Conservation (phyloP, 2,329 filamentous ascomycete species). For the Xylaria sp. region DNA sequence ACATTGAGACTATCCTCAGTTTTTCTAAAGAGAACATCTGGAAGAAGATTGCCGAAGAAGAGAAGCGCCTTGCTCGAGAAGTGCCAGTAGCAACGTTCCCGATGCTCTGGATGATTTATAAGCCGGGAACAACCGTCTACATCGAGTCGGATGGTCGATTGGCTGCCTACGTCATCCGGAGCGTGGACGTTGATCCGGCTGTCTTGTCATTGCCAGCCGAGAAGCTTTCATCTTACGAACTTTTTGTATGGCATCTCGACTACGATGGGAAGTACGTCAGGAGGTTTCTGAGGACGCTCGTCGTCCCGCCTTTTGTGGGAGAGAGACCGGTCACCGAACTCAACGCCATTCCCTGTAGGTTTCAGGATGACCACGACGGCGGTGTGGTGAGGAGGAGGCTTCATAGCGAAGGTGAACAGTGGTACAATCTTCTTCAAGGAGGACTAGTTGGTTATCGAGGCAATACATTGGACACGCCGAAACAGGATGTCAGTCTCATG, state of each 20-base stretch:
- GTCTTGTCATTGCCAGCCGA: neutral
- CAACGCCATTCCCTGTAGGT: constrained; percentile 1
- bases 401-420: constrained; percentile 1
- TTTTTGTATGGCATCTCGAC: constrained; percentile 10
- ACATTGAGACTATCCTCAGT: neutral
- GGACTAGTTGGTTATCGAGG: constrained; percentile 5
- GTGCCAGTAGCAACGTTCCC: neutral
- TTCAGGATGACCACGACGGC: constrained; percentile 1
- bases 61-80: neutral
- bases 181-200: neutral
- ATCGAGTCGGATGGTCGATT: neutral
- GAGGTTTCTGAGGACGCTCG: neutral
- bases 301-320: constrained; percentile 8
- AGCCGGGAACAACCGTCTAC: constrained; percentile 10
- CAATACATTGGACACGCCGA: neutral
- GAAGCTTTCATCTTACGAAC: neutral
- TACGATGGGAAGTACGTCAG: constrained; percentile 8
- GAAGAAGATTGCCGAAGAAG: neutral
- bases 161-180: constrained; percentile 3
- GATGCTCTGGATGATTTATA: constrained; percentile 15
- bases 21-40: neutral
- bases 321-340: constrained; percentile 4
- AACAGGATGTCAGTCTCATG: neutral
- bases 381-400: constrained; percentile 4
- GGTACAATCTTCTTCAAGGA: constrained; percentile 4